Base-by-base conservation (phyloP, 169 alveolate species). In the Plasmodium malariae region DNA sequence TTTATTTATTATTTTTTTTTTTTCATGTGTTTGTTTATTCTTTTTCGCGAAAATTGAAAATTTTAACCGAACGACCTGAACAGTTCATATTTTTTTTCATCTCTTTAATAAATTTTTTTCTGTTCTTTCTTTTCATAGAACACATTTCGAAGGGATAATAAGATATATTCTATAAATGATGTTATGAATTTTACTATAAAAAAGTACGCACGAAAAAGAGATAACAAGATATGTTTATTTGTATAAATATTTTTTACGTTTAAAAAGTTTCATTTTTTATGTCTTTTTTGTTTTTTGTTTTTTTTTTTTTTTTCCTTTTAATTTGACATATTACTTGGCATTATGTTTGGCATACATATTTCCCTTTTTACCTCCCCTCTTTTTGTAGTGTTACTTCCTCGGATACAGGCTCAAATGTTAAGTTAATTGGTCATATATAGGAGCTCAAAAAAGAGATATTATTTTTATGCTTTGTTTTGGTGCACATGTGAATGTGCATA, bases 391-490 rank as follows among this genome's bases (percentile, higher is more conserved):
- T 74, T 21, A 59, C 88, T 21, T 30, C 55, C 14, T 21, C 74
- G 1, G 45, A 28, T 21, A 24, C 21, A 9, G 88, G 88, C n/a
- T 21, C 74, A 45, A 55, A 74, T n/a, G 74, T 74, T 12, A 74
- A 74, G 48, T 65, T 74, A 28, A 36, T 74, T 21, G 88, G 88
- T n/a, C 40, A 48, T 49, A 40, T 74, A 36, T 74, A 74, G 43
- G 59, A n/a, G 26, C 14, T 11, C 21, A 24, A 1, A 54, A 55
- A 32, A 55, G 32, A 69, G 12, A 45, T 17, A 11, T 9, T 12
- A 67, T 28, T 0, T 0, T 14, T 34, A 19, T 34, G 11, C 5
- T 6, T 40, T n/a, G n/a, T n/a, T n/a, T n/a, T n/a, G n/a, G n/a
- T n/a, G n/a, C n/a, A n/a, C n/a, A n/a, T n/a, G n/a, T n/a, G n/a